Evolutionary conservation across 2,329 filamentous ascomycete genomes (phyloP).

Genomic region (Blastomyces silverae): DNA sequence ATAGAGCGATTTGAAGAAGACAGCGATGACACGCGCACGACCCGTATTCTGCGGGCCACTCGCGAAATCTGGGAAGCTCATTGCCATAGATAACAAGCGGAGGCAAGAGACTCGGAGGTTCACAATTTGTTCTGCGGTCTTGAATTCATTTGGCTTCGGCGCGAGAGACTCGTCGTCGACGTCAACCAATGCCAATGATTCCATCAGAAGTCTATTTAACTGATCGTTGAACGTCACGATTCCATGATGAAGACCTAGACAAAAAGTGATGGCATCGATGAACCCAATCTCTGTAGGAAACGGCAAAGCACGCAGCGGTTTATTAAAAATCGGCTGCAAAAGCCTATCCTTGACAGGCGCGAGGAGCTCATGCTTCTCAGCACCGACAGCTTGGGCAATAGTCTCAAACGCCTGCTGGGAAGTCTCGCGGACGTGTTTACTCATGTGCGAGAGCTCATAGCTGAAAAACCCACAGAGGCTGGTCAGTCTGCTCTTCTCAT

Average conservation of each 20-base stretch:
- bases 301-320: slow-evolving; percentile 83
- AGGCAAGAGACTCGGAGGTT: slow-evolving; percentile 89
- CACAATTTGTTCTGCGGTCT: slow-evolving; percentile 91
- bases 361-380: slow-evolving; percentile 80
- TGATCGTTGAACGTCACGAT: slow-evolving; percentile 90
- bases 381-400: slow-evolving; percentile 68
- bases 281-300: slow-evolving; percentile 96
- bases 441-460: slow-evolving; percentile 88
- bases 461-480: slow-evolving; percentile 80
- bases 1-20: slow-evolving; percentile 98
- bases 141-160: slow-evolving; percentile 86
- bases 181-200: slow-evolving; percentile 88
- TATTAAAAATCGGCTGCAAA: slow-evolving; percentile 87
- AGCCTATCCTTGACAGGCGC: slow-evolving; percentile 84
- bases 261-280: slow-evolving; percentile 95
- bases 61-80: slow-evolving; percentile 85
- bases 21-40: slow-evolving; percentile 67
- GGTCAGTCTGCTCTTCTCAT: slow-evolving; percentile 59
- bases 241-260: slow-evolving; percentile 78
- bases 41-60: slow-evolving; percentile 62
- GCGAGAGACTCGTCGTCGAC: slow-evolving; percentile 89
- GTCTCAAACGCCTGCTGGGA: slow-evolving; percentile 74
- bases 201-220: slow-evolving; percentile 81
- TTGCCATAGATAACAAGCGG: slow-evolving; percentile 83
- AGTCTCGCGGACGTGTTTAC: slow-evolving; percentile 84